phyloP scores from a whole-genome alignment of 2,329 filamentous ascomycete species.

The Podosphaera fusca region DNA sequence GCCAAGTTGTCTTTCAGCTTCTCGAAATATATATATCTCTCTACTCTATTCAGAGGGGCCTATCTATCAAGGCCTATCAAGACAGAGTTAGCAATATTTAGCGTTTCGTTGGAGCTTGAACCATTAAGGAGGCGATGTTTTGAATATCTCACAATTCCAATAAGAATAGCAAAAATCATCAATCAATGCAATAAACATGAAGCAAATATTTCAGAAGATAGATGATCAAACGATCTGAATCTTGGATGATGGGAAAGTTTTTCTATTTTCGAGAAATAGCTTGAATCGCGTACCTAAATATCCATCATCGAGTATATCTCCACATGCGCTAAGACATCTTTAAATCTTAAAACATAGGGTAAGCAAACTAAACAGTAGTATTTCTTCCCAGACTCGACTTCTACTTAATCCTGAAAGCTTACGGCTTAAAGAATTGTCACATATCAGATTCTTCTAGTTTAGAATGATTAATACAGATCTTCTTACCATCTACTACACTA shows the following conservation, averaged over 20 bases:
- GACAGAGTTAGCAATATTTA: background rate
- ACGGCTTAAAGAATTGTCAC: background rate
- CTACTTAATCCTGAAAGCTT: background rate
- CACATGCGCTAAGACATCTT: background rate
- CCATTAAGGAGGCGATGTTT: background rate
- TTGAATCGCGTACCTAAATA: background rate
- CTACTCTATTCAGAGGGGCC: background rate
- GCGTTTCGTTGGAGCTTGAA: background rate
- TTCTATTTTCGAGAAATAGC: background rate
- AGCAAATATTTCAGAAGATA: background rate
- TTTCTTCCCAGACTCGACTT: background rate
- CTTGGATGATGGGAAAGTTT: background rate
- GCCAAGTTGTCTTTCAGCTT: too few species aligned
- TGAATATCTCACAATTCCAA: background rate
- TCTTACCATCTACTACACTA: background rate
- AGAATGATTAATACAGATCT: background rate
- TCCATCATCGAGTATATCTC: background rate
- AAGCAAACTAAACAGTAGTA: background rate
- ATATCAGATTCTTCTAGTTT: background rate
- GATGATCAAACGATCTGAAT: background rate
- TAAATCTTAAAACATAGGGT: background rate
- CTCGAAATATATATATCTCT: background rate
- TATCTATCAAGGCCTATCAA: background rate
- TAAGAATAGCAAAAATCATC: background rate
- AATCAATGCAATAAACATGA: background rate